A percentile compares a stretch with the other conserved stretches of the same genome.
Evolutionary conservation across 257 asterid species (phyloP).

Genomic region (Penstemon eatonii): DNA sequence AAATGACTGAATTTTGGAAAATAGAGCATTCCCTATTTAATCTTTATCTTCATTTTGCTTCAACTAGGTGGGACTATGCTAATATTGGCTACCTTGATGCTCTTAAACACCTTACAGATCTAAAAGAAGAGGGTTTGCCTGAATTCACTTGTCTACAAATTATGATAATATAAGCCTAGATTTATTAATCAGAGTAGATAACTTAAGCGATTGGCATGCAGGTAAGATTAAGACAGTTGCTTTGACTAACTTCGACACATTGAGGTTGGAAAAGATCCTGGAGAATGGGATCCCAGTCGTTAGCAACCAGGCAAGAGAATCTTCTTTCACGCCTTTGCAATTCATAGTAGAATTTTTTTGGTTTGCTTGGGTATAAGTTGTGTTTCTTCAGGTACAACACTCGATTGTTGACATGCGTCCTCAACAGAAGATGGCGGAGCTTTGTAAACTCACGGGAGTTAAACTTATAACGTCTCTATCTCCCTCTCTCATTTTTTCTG

Average conservation of each 20-base stretch:
- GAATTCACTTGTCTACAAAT: constrained; percentile 18
- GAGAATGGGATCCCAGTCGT: constrained; percentile 93
- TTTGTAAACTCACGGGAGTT: constrained; percentile 83
- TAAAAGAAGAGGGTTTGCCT: constrained; percentile 85
- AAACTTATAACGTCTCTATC: constrained; percentile 91
- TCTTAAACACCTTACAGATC: constrained; percentile 91
- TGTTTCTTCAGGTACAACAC: constrained; percentile 82
- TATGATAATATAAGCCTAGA: constrained; percentile 9
- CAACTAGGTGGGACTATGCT: constrained; percentile 94
- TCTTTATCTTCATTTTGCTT: constrained; percentile 27
- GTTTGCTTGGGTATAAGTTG: constrained; percentile 6
- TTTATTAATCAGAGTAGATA: constrained; percentile 38
- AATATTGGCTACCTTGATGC: constrained; percentile 95
- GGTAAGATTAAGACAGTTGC: constrained; percentile 98
- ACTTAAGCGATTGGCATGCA: constrained; percentile 44
- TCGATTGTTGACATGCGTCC: constrained; percentile 99
- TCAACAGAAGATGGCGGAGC: constrained; percentile 96
- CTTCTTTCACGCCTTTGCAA: constrained; percentile 4
- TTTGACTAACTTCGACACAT: constrained; percentile 93
- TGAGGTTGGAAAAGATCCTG: constrained; percentile 72
- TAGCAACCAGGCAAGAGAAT: constrained; percentile 73
- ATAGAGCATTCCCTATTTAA: not conserved
- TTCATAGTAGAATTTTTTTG: not conserved
- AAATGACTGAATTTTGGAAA: not conserved
- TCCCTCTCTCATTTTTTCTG: constrained; percentile 48